Percentiles rank a stretch among this genome's conserved stretches.
phyloP scores from a whole-genome alignment of 1,284 basidiomycete species.

The Vanrija humicola region DNA sequence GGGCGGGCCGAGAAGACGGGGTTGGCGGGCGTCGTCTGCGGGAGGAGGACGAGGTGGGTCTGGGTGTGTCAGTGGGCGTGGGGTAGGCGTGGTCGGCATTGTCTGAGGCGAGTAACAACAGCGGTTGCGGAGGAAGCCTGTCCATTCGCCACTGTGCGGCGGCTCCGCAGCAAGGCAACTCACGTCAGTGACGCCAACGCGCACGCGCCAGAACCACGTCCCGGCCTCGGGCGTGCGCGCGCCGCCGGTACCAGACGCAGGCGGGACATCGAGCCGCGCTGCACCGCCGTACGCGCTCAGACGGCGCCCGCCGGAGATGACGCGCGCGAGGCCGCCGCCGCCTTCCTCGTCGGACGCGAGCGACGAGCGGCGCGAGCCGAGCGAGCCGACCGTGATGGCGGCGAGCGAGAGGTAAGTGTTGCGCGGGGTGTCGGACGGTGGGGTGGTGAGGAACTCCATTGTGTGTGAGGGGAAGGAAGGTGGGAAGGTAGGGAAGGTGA shows the following conservation, averaged over 20 bases:
- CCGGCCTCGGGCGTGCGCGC: conserved; percentile 15
- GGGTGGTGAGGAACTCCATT: conserved; percentile 36
- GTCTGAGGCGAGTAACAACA: no score
- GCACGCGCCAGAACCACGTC: conserved; percentile 44
- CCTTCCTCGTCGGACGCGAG: conserved; percentile 13
- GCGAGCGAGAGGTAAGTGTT: conserved; percentile 40
- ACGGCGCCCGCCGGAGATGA: conserved; percentile 30
- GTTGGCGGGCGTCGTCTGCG: conserved; percentile 35
- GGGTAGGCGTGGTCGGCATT: no score
- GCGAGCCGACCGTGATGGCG: conserved; percentile 27
- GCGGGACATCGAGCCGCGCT: conserved; percentile 17
- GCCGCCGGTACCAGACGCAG: conserved; percentile 5
- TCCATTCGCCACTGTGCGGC: no score
- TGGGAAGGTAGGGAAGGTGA: not conserved
- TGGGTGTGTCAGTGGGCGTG: conserved; percentile 8
- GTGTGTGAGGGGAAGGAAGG: conserved; percentile 6
- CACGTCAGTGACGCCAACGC: conserved; percentile 38
- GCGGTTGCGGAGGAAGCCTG: no score
- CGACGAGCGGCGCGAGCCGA: conserved; percentile 27
- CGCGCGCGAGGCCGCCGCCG: conserved; percentile 24
- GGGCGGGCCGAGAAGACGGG: conserved; percentile 23
- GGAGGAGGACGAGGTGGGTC: conserved; percentile 39
- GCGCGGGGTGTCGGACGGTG: conserved; percentile 21
- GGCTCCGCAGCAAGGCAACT: conserved; percentile 7
- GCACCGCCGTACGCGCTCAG: not conserved